These are phyloP conservation scores for Babesia bigemina DNA, from an alignment of 169 alveolate genomes.

Conservation along the genomic window DNA sequence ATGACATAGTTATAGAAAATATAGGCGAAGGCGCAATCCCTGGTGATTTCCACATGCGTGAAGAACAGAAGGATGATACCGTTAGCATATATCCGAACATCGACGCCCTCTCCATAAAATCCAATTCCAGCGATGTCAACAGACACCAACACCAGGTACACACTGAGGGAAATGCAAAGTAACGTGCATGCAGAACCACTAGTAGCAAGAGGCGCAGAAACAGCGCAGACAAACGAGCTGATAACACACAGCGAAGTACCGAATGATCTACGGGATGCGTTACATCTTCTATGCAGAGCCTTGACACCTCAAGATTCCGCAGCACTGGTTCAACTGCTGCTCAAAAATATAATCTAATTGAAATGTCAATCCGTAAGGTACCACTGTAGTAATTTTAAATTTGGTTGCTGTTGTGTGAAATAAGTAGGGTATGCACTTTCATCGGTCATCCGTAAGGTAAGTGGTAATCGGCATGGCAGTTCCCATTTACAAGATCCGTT, in stretches of 20 bases:
- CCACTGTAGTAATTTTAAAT: too few species aligned
- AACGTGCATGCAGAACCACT: neutral
- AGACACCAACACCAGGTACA: neutral
- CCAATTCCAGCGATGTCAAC: neutral
- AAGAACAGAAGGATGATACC: neutral
- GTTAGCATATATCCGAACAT: slow-evolving; percentile 38
- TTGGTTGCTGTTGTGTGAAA: too few species aligned
- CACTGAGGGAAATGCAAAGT: neutral
- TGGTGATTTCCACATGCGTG: neutral
- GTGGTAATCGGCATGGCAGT: too few species aligned
- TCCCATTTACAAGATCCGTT: too few species aligned
- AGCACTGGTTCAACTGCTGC: too few species aligned
- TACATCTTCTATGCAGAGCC: too few species aligned
- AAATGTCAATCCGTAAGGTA: too few species aligned
- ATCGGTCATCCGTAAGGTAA: too few species aligned
- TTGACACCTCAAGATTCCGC: too few species aligned
- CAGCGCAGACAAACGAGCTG: neutral
- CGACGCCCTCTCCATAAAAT: slow-evolving; percentile 10
- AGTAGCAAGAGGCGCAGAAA: too few species aligned
- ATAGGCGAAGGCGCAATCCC: neutral
- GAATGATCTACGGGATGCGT: neutral
- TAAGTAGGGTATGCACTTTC: too few species aligned
- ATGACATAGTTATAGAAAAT: neutral
- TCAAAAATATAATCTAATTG: too few species aligned
- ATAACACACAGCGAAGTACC: slow-evolving; percentile 4